Evolutionary conservation across 169 alveolate genomes (phyloP).

Genomic region (Cryptosporidium meleagridis): DNA sequence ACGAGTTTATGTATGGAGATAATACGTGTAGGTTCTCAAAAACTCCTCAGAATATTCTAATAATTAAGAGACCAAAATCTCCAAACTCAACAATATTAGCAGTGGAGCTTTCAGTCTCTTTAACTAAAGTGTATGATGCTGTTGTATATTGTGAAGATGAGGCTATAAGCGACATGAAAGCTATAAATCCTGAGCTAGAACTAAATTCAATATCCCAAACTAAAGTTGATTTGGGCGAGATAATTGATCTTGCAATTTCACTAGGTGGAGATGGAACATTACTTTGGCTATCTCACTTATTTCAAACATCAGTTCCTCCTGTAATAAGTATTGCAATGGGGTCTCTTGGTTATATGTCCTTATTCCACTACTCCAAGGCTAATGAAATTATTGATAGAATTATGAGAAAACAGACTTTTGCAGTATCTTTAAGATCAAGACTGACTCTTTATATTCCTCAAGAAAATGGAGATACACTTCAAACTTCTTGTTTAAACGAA

Average conservation of each 20-base stretch:
- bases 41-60: conserved; percentile 67
- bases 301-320: conserved; percentile 84
- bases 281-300: conserved; percentile 88
- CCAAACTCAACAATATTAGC: conserved; percentile 37
- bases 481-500: conserved; percentile 75
- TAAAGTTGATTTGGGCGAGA: conserved; percentile 39
- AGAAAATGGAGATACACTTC: conserved; percentile 29
- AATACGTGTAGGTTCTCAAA: conserved; percentile 57
- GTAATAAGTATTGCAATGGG: conserved; percentile 87
- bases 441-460: conserved; percentile 17
- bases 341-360: conserved; percentile 85
- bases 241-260: conserved; percentile 87
- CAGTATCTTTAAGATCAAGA: conserved; percentile 66
- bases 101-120: neutral
- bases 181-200: neutral
- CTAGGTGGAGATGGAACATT: conserved; percentile 96
- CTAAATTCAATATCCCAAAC: conserved; percentile 10
- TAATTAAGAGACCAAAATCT: conserved; percentile 67
- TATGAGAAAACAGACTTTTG: conserved; percentile 62
- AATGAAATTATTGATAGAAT: conserved; percentile 49
- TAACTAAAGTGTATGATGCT: conserved; percentile 30
- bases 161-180: conserved; percentile 39
- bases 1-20: conserved; percentile 64
- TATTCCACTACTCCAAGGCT: conserved; percentile 77
- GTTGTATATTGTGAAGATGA: conserved; percentile 67